A percentile compares a stretch with the other conserved stretches of the same genome.
Conservation (phyloP, 192 early-diverging fungal genomes). For the Backusella westeae region DNA sequence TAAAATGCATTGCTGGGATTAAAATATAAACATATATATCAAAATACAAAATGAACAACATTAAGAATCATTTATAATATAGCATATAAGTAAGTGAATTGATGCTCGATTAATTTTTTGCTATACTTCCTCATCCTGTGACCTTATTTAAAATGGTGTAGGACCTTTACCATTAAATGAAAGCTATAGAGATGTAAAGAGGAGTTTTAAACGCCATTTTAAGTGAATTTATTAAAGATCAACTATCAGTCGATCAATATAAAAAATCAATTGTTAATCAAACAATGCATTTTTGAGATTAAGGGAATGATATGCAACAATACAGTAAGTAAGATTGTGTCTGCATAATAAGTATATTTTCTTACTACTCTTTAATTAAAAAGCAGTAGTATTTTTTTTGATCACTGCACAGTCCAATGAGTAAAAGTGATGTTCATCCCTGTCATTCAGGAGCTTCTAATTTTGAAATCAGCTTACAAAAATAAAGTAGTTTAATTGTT, state of each 20-base stretch:
- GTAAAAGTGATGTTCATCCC: not conserved
- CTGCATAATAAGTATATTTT: not conserved
- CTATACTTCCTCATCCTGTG: not conserved
- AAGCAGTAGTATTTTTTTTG: not conserved
- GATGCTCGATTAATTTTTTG: not conserved
- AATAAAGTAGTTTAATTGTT: not conserved
- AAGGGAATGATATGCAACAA: not conserved
- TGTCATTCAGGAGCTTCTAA: not conserved
- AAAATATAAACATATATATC: conserved; percentile 1
- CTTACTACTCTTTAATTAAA: not conserved
- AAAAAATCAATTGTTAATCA: not conserved
- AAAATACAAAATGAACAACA: not conserved
- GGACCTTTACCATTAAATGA: not conserved
- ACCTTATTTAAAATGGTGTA: not conserved
- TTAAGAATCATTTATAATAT: not conserved
- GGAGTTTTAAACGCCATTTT: not conserved
- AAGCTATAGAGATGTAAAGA: not conserved
- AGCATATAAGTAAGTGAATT: not conserved
- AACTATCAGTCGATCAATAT: not conserved
- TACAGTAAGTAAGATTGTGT: not conserved
- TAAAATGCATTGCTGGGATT: not conserved
- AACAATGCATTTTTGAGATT: not conserved
- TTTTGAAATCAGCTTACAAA: not conserved
- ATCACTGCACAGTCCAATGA: not conserved
- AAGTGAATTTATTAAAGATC: not conserved